Base-by-base conservation (phyloP, 2,329 filamentous ascomycete species). In the Cytospora leucostoma region DNA sequence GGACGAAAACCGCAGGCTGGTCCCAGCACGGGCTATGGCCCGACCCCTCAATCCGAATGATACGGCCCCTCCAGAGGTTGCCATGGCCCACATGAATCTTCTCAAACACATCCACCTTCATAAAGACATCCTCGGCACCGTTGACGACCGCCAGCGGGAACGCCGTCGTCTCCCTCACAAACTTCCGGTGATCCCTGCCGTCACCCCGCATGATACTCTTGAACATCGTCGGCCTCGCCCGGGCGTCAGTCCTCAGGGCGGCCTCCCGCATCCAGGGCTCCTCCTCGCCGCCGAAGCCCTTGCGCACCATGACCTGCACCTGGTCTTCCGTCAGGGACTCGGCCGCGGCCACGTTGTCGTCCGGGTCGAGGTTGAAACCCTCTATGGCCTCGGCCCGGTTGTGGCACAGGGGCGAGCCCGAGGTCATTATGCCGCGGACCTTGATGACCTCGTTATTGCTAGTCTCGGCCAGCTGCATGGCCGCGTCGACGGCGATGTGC, bases 261-360 rank as follows among this genome's bases (percentile, higher is more conserved):
- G 38, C 38, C 38, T 40, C 17, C 38, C 12, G 11, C 38, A 12
- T 40, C 38, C 27, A 27, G 27, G 27, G 27, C 3, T 40, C 38
- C 12, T 12, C 44, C 61, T 57, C 60, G 34, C 53, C 61, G 32
- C 61, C 61, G 17, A 59, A 63, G 12, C 68, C 62, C 62, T 70
- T 71, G 33, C 68, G 65, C 5, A 70, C 72, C 7, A 80, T 67
- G 11, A 80, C 72, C 64, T 81, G 80, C 65, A 81, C 78, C 63
- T 84, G 82, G 17, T 75, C 73, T 12, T 40, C 38, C 12, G 38
- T 40, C 12, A 40, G 17, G 38, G 38, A 3, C 38, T 40, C 12
- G 12, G 38, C 12, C 38, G 38, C 38, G 38, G 38, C 38, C 38
- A 40, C 12, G 38, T 40, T 40, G 38, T 40, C 38, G 38, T 12